These are phyloP conservation scores for Byssoonygena ceratinophila DNA, from an alignment of 2,329 filamentous ascomycete genomes.

Conservation along the genomic window DNA sequence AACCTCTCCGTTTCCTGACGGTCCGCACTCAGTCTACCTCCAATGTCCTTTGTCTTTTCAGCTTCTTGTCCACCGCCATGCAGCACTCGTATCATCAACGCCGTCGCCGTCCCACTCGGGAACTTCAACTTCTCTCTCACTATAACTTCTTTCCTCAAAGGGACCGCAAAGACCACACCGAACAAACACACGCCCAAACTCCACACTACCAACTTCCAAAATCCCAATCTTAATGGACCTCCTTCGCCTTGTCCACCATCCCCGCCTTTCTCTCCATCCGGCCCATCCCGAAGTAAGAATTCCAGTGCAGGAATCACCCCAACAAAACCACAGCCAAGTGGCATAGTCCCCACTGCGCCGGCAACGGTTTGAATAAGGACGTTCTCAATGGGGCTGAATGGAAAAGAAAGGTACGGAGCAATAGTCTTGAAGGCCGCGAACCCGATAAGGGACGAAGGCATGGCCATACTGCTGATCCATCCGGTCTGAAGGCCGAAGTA, in stretches of 20 bases:
- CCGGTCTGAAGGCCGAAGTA: slow-evolving; percentile 96
- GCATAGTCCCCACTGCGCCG: slow-evolving; percentile 92
- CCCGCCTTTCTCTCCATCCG: slow-evolving; percentile 69
- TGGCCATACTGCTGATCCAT: slow-evolving; percentile 82
- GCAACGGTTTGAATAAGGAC: slow-evolving; percentile 94
- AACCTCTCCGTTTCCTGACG: slow-evolving; percentile 25
- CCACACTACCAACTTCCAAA: slow-evolving; percentile 78
- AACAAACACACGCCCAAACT: slow-evolving; percentile 90
- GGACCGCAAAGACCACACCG: slow-evolving; percentile 91
- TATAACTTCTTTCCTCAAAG: slow-evolving; percentile 79
- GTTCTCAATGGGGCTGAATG: slow-evolving; percentile 91
- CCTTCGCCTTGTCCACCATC: slow-evolving; percentile 57
- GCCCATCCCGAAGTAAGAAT: slow-evolving; percentile 65
- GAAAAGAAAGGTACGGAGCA: slow-evolving; percentile 59
- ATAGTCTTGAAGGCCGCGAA: slow-evolving; percentile 86
- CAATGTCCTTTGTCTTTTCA: slow-evolving; percentile 26
- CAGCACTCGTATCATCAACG: slow-evolving; percentile 80
- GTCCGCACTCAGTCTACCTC: slow-evolving; percentile 12
- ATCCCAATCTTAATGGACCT: slow-evolving; percentile 60
- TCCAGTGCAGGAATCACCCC: slow-evolving; percentile 89
- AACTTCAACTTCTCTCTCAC: slow-evolving; percentile 87
- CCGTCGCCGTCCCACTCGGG: slow-evolving; percentile 89
- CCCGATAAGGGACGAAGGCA: slow-evolving; percentile 88
- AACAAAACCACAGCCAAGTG: slow-evolving; percentile 87
- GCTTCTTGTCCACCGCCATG: slow-evolving; percentile 52